A percentile compares a stretch with the other conserved stretches of the same genome.
These are phyloP conservation scores for Thalassiosira profunda DNA, from an alignment of 108 stramenopile genomes.

Conservation along the genomic window DNA sequence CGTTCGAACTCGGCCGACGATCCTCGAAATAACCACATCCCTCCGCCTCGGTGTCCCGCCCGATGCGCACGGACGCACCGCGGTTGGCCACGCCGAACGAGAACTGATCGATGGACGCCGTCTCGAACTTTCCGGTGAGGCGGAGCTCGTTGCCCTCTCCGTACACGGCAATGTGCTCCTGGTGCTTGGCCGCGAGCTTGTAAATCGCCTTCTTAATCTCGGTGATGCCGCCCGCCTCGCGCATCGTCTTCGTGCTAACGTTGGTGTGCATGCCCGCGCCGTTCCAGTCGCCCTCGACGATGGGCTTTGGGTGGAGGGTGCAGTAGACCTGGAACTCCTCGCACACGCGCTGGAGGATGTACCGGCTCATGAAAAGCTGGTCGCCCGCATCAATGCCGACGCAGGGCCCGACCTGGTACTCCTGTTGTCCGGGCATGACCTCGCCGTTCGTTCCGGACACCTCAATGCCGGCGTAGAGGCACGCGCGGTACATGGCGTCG, in stretches of 20 bases:
- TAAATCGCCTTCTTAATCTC: constrained; percentile 96
- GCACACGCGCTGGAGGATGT: constrained; percentile 97
- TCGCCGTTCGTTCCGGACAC: constrained; percentile 98
- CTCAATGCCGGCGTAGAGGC: constrained; percentile 95
- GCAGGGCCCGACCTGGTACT: constrained; percentile 98
- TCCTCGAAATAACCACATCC: constrained; percentile 99
- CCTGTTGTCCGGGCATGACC: constrained; percentile 99
- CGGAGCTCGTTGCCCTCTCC: constrained; percentile 98
- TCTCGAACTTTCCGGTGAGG: constrained; percentile 97
- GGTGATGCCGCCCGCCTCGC: constrained; percentile 94
- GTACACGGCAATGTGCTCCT: constrained; percentile 97
- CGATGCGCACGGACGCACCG: constrained; percentile 95
- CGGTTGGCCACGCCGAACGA: constrained; percentile 98
- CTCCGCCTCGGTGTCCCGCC: constrained; percentile 91
- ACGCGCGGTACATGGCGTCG: constrained; percentile 96
- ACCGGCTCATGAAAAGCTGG: constrained; percentile 97
- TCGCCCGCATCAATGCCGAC: constrained; percentile 98
- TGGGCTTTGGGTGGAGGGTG: constrained; percentile 98
- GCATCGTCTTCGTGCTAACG: constrained; percentile 97
- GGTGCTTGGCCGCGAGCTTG: constrained; percentile 95
- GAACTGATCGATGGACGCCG: constrained; percentile 93
- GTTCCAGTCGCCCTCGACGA: constrained; percentile 98
- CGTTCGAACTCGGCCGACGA: constrained; percentile 97
- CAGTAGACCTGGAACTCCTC: constrained; percentile 98
- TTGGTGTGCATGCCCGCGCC: constrained; percentile 99